Conservation (phyloP, 2,329 filamentous ascomycete genomes). For the Sordariomycetes sp. region DNA sequence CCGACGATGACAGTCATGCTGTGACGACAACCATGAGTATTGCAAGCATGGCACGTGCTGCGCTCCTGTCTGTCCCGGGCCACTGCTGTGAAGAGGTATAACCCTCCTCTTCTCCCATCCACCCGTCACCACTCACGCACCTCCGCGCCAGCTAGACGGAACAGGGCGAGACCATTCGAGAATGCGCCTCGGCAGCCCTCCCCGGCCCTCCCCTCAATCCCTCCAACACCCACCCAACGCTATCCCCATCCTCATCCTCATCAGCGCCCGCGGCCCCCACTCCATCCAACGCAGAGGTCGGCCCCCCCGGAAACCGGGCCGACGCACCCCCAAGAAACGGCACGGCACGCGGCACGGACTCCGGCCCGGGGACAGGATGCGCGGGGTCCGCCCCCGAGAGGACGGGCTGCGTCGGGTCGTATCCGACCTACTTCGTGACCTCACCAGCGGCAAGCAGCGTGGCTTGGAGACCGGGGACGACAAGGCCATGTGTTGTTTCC, state of each 20-base stretch:
- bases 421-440: background rate
- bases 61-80: too few relatives aligned
- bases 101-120: too few relatives aligned
- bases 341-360: background rate
- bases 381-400: background rate
- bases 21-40: too few relatives aligned
- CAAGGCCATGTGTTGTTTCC: background rate
- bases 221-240: background rate
- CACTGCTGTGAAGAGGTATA: too few relatives aligned
- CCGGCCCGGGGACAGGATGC: background rate
- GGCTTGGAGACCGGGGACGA: background rate
- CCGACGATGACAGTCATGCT: too few relatives aligned
- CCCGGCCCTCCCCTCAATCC: background rate
- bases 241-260: background rate
- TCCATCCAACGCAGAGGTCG: background rate
- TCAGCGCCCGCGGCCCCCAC: background rate
- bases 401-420: background rate
- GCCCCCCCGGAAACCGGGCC: background rate
- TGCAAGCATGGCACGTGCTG: too few relatives aligned
- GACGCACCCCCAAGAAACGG: background rate
- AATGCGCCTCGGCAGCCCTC: background rate
- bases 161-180: slow-evolving; percentile 1
- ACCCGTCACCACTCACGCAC: too few relatives aligned
- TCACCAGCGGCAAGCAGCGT: background rate
- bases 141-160: background rate